Conservation (phyloP, 768 basidiomycete species). For the Suillus variegatus region DNA sequence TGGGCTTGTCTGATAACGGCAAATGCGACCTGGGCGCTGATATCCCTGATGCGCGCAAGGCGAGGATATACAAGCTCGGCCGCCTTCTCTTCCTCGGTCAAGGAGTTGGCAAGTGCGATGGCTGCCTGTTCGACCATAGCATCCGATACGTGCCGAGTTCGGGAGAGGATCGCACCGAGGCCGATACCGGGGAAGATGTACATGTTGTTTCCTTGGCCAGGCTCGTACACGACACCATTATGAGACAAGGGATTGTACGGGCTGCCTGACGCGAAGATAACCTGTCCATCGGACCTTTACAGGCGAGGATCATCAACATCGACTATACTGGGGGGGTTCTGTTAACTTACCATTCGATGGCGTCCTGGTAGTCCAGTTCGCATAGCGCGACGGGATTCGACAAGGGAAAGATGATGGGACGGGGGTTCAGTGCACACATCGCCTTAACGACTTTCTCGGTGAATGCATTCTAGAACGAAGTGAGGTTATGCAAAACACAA, state of each 20-base stretch:
- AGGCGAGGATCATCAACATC: neutral
- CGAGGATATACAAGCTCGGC: conserved; percentile 69
- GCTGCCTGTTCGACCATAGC: conserved; percentile 69
- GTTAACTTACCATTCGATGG: conserved; percentile 51
- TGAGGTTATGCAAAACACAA: neutral
- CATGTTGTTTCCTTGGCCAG: conserved; percentile 85
- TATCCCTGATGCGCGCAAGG: conserved; percentile 62
- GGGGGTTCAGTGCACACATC: conserved; percentile 64
- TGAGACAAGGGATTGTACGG: conserved; percentile 60
- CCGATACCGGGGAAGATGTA: conserved; percentile 67
- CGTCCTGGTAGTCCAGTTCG: conserved; percentile 63
- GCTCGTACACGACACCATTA: conserved; percentile 51
- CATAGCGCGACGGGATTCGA: conserved; percentile 69
- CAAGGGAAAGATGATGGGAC: conserved; percentile 82
- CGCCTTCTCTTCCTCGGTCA: conserved; percentile 55
- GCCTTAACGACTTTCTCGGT: conserved; percentile 57
- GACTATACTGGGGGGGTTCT: neutral
- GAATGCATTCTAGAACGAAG: conserved; percentile 50
- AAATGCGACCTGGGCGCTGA: conserved; percentile 61
- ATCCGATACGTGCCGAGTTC: conserved; percentile 61
- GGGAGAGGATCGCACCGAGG: conserved; percentile 59
- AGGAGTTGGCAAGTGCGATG: conserved; percentile 57
- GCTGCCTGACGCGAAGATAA: conserved; percentile 73
- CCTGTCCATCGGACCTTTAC: conserved; percentile 59
- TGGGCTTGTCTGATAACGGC: conserved; percentile 68